Percentiles rank a stretch among this genome's conserved stretches.
Conservation (phyloP, 345 rosid species). For the Theobroma cacao region DNA sequence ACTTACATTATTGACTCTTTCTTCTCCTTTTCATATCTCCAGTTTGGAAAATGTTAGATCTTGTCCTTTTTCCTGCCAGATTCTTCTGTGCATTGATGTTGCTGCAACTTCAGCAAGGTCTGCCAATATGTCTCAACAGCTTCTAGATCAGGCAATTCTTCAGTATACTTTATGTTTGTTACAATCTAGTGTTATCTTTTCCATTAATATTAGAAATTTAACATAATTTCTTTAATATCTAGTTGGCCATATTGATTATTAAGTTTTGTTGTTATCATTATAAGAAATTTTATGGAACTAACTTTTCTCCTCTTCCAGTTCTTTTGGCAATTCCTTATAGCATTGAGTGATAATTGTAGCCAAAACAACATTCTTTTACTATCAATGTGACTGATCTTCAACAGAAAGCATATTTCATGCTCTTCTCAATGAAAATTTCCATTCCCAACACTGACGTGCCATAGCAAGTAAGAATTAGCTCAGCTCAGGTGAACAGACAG, state of each 20-base stretch:
- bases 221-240: neutral
- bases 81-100: conserved; percentile 88
- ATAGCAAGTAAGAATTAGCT: too few relatives aligned
- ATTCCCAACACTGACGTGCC: too few relatives aligned
- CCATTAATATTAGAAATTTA: neutral
- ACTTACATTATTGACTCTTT: conserved; percentile 14
- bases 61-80: conserved; percentile 48
- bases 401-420: conserved; percentile 1
- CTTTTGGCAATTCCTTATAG: neutral
- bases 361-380: neutral
- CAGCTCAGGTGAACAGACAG: too few relatives aligned
- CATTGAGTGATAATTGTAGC: neutral
- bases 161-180: conserved; percentile 11
- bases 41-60: conserved; percentile 20
- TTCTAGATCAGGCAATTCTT: conserved; percentile 74
- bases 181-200: neutral
- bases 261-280: neutral
- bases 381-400: neutral
- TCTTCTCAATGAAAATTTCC: neutral
- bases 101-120: conserved; percentile 91
- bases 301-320: neutral
- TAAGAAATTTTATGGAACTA: neutral
- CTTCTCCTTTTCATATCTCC: conserved; percentile 8
- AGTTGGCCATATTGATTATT: neutral
- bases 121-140: conserved; percentile 66